Evolutionary conservation across 805 yeast species (phyloP).

Genomic region (Pichia cephalocereana): DNA sequence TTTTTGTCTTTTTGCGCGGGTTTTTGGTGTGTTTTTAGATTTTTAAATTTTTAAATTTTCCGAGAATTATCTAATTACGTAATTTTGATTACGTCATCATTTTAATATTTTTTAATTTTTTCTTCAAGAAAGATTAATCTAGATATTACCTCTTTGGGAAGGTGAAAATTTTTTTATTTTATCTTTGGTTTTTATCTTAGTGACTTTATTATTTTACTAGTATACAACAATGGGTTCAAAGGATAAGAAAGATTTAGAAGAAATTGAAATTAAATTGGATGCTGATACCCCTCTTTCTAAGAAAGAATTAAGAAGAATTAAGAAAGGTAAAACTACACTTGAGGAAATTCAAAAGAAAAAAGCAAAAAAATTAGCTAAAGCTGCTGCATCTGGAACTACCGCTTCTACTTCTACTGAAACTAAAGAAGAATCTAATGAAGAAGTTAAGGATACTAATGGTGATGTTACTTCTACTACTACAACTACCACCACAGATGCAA

Average conservation of each 20-base stretch:
- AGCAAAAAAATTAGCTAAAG: constrained; percentile 26
- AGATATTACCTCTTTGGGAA: too few relatives aligned
- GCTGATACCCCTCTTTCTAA: constrained; percentile 80
- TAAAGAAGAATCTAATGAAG: constrained; percentile 14
- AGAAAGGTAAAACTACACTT: constrained; percentile 61
- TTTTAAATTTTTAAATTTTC: too few relatives aligned
- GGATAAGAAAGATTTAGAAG: constrained; percentile 16
- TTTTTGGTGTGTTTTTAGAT: too few relatives aligned
- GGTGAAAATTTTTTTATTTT: neutral
- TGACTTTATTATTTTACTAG: too few relatives aligned
- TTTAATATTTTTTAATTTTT: too few relatives aligned
- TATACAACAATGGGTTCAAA: neutral
- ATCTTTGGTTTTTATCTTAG: neutral
- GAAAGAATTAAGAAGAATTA: constrained; percentile 79
- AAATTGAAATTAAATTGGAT: constrained; percentile 58
- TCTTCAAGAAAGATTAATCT: too few relatives aligned
- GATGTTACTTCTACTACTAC: constrained; percentile 23
- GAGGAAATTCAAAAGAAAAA: constrained; percentile 40
- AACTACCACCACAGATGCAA: constrained; percentile 6
- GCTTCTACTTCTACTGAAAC: too few relatives aligned
- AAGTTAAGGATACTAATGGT: constrained; percentile 16
- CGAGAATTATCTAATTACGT: too few relatives aligned
- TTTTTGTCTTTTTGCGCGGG: too few relatives aligned
- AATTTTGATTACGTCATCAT: too few relatives aligned
- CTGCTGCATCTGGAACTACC: constrained; percentile 9